Evolutionary conservation across 371 early-diverging fungal genomes (phyloP).

Genomic region (Mortierella sp.): DNA sequence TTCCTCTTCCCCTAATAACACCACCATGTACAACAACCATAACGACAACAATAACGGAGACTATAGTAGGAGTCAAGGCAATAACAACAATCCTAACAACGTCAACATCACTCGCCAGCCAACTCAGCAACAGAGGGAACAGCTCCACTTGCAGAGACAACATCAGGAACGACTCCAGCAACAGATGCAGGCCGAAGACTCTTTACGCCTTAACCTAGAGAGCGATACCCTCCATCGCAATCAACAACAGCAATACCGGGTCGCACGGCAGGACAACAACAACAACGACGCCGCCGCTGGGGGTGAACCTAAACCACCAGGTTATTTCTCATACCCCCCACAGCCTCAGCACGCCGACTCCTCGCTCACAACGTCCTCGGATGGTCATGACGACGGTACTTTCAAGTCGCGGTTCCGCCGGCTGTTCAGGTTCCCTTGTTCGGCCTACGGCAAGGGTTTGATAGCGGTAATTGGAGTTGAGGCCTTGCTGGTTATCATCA

Average conservation of each 20-base stretch:
- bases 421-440: conserved; percentile 38
- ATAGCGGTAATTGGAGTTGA: conserved; percentile 67
- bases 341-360: conserved; percentile 7
- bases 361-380: neutral
- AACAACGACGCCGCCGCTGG: neutral
- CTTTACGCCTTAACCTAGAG: conserved; percentile 28
- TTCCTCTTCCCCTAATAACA: too few relatives aligned
- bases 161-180: conserved; percentile 35
- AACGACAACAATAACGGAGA: conserved; percentile 1
- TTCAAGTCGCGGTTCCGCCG: conserved; percentile 17
- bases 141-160: conserved; percentile 18
- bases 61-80: conserved; percentile 7
- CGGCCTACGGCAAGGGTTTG: conserved; percentile 59
- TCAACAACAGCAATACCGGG: conserved; percentile 1
- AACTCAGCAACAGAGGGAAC: conserved; percentile 18
- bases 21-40: neutral
- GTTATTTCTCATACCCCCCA: conserved; percentile 40
- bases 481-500: conserved; percentile 76
- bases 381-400: neutral
- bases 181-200: conserved; percentile 35
- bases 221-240: conserved; percentile 3
- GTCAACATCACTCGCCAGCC: conserved; percentile 9
- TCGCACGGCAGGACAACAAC: conserved; percentile 4
- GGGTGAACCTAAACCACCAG: conserved; percentile 19
- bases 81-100: neutral